Conservation (phyloP, 176 grass and related monocot species). For the Otatea glauca region DNA sequence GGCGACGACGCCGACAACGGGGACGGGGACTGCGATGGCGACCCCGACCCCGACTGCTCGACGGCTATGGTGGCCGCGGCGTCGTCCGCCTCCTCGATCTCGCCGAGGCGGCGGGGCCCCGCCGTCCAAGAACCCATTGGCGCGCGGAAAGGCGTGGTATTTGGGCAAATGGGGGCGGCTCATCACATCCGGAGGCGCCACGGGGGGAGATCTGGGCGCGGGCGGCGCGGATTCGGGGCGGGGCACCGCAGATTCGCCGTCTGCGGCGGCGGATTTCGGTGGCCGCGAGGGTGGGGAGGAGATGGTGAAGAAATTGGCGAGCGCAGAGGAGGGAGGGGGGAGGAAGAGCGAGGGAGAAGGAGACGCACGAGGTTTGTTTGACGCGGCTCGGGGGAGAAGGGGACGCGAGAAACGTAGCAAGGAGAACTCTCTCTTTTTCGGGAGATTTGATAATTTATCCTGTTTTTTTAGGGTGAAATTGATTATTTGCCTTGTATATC, state of each 20-base stretch:
- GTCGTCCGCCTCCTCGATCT: slow-evolving; percentile 66
- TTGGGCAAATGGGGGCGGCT: slow-evolving; percentile 62
- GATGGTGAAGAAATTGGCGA: slow-evolving; percentile 28
- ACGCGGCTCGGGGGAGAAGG: slow-evolving; percentile 43
- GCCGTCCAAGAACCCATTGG: slow-evolving; percentile 61
- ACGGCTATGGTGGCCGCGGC: slow-evolving; percentile 42
- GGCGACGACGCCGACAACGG: slow-evolving; percentile 45
- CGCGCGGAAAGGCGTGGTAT: slow-evolving; percentile 44
- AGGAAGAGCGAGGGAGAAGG: neutral
- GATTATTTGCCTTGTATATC: too few relatives aligned
- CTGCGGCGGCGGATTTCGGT: neutral
- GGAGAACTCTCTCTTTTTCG: neutral
- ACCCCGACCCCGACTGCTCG: slow-evolving; percentile 39
- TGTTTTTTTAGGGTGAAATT: too few relatives aligned
- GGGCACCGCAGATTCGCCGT: slow-evolving; percentile 16
- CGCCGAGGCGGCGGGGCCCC: slow-evolving; percentile 37
- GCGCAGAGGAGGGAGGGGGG: neutral
- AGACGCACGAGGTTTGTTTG: slow-evolving; percentile 43
- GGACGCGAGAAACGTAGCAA: slow-evolving; percentile 44
- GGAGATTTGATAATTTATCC: too few relatives aligned
- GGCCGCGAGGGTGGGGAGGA: neutral
- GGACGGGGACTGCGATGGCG: slow-evolving; percentile 41
- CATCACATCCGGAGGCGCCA: slow-evolving; percentile 65
- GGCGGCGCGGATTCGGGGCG: slow-evolving; percentile 35
- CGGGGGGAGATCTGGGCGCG: slow-evolving; percentile 44